phyloP scores from a whole-genome alignment of 2,329 filamentous ascomycete species.

The Alternaria panax region DNA sequence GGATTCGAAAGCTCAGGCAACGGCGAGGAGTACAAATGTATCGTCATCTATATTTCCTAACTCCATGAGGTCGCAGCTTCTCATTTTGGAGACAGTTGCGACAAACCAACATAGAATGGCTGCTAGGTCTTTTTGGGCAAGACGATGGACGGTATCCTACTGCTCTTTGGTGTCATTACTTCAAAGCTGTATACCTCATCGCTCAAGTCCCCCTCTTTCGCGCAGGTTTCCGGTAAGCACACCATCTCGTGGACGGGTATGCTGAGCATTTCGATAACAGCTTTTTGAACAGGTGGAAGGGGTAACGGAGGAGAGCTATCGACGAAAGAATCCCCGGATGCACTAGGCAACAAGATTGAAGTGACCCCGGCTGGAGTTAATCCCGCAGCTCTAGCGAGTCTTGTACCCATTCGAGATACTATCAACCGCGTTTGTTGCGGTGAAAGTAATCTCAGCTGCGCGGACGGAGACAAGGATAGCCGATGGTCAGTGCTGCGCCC shows the following conservation, averaged over 20 bases:
- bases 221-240: no score
- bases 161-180: no score
- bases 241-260: not conserved
- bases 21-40: no score
- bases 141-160: no score
- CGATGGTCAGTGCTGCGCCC: constrained; percentile 7
- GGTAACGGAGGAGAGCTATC: not conserved
- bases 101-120: no score
- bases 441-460: constrained; percentile 2
- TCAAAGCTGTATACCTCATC: no score
- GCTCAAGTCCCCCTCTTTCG: no score
- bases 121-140: no score
- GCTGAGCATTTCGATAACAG: not conserved
- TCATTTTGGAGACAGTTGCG: no score
- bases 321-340: not conserved
- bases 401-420: not conserved
- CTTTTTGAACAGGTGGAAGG: not conserved
- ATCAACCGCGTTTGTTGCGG: not conserved
- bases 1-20: no score
- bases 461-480: constrained; percentile 1
- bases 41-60: no score
- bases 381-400: not conserved
- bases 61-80: no score
- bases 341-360: not conserved
- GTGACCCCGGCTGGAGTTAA: not conserved